phyloP scores from a whole-genome alignment of 805 yeast species.

The Wickerhamomyces ciferrii region DNA sequence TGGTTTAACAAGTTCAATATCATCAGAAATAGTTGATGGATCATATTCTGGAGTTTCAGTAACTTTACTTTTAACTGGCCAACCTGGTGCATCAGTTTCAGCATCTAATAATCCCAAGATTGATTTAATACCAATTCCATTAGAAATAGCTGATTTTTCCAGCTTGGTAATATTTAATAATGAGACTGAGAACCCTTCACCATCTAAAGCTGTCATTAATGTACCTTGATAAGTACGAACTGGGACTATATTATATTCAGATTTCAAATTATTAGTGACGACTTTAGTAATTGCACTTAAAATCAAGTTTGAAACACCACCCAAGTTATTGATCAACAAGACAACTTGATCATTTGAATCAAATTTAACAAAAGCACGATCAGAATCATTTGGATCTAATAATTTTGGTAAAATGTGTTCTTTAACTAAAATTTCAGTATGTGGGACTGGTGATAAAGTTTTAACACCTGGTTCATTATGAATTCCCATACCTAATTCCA shows the following conservation, averaged over 20 bases:
- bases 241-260: slow-evolving; percentile 53
- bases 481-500: slow-evolving; percentile 93
- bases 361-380: not conserved
- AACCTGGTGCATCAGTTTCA: not conserved
- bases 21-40: not conserved
- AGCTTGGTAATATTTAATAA: slow-evolving; percentile 61
- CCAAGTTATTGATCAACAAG: slow-evolving; percentile 76
- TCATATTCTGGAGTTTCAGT: not conserved
- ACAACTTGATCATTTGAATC: slow-evolving; percentile 39
- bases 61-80: not conserved
- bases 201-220: slow-evolving; percentile 83
- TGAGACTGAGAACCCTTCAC: slow-evolving; percentile 89
- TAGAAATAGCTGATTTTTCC: slow-evolving; percentile 5
- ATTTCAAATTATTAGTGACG: slow-evolving; percentile 45
- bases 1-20: not conserved
- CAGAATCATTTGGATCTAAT: slow-evolving; percentile 18
- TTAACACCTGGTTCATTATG: slow-evolving; percentile 90
- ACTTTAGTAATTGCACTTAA: slow-evolving; percentile 66
- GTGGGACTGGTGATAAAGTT: slow-evolving; percentile 54
- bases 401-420: slow-evolving; percentile 57
- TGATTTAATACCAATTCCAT: not conserved
- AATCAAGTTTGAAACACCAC: slow-evolving; percentile 83
- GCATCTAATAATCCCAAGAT: not conserved
- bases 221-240: slow-evolving; percentile 68
- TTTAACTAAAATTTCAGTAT: slow-evolving; percentile 52